Conservation (phyloP, 2,329 filamentous ascomycete species). For the Karstenula rhodostoma region DNA sequence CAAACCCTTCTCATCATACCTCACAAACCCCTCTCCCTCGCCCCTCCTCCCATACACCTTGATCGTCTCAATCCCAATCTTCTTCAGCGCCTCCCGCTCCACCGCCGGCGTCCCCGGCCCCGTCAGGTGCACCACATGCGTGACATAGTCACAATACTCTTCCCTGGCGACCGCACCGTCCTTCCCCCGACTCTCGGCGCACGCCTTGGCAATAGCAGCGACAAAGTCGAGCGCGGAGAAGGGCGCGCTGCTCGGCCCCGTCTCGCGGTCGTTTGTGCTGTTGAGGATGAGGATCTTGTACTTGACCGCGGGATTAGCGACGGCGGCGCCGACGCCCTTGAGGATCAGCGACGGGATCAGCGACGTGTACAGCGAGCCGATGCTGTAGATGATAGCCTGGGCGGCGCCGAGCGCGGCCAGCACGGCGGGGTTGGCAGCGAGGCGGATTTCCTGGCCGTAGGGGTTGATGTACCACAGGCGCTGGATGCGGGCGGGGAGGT, state of each 20-base stretch:
- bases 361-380: slow-evolving; percentile 92
- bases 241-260: slow-evolving; percentile 70
- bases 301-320: slow-evolving; percentile 62
- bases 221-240: slow-evolving; percentile 85
- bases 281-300: slow-evolving; percentile 88
- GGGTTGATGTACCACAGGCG: slow-evolving; percentile 98
- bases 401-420: slow-evolving; percentile 71
- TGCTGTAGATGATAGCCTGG: slow-evolving; percentile 83
- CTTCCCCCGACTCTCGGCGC: slow-evolving; percentile 59
- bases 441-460: slow-evolving; percentile 94
- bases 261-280: slow-evolving; percentile 84
- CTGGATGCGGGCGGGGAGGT: slow-evolving; percentile 78
- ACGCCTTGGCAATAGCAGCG: slow-evolving; percentile 75
- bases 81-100: slow-evolving; percentile 68
- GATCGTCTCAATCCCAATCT: slow-evolving; percentile 78
- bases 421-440: slow-evolving; percentile 82
- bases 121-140: slow-evolving; percentile 83
- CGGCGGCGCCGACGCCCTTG: slow-evolving; percentile 73
- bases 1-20: slow-evolving; percentile 80
- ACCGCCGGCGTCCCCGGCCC: slow-evolving; percentile 74
- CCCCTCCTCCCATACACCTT: slow-evolving; percentile 76
- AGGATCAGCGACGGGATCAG: slow-evolving; percentile 85
- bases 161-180: slow-evolving; percentile 30
- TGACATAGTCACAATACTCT: slow-evolving; percentile 75
- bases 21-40: slow-evolving; percentile 62